Conservation (phyloP, 371 early-diverging fungal genomes). For the Amoeboaphelidium protococcarum region DNA sequence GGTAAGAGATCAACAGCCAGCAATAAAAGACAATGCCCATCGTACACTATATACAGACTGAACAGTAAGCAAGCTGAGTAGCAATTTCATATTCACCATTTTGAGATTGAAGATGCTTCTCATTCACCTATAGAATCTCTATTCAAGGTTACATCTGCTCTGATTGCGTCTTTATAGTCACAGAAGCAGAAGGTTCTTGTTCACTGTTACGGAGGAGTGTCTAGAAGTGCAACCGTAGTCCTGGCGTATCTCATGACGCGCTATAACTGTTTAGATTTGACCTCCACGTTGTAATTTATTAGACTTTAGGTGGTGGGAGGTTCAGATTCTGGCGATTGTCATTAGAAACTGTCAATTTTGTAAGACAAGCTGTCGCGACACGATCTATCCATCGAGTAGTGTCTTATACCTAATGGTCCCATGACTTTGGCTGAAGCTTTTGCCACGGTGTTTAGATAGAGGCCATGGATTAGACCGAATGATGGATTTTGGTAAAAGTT, state of each 20-base stretch:
- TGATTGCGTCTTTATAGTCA: not conserved
- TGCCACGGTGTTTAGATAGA: conserved; percentile 2
- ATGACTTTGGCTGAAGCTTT: not conserved
- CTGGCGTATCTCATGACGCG: not conserved
- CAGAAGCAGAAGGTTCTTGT: not conserved
- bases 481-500: conserved; percentile 9
- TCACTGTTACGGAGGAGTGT: not conserved
- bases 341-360: too few relatives aligned
- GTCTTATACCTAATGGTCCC: too few relatives aligned
- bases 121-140: not conserved
- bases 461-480: conserved; percentile 18
- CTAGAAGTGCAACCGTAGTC: not conserved
- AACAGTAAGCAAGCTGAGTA: not conserved
- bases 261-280: too few relatives aligned
- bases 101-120: not conserved
- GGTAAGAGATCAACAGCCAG: not conserved
- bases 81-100: not conserved
- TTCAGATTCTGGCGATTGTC: too few relatives aligned
- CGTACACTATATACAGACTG: not conserved
- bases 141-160: not conserved
- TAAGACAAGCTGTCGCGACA: too few relatives aligned
- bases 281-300: too few relatives aligned
- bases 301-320: too few relatives aligned
- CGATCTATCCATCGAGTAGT: too few relatives aligned
- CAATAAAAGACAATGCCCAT: not conserved